Evolutionary conservation across 2,329 filamentous ascomycete species (phyloP), one percentile per base, ranked within the genome.

Genomic region (Periconia sp.): DNA sequence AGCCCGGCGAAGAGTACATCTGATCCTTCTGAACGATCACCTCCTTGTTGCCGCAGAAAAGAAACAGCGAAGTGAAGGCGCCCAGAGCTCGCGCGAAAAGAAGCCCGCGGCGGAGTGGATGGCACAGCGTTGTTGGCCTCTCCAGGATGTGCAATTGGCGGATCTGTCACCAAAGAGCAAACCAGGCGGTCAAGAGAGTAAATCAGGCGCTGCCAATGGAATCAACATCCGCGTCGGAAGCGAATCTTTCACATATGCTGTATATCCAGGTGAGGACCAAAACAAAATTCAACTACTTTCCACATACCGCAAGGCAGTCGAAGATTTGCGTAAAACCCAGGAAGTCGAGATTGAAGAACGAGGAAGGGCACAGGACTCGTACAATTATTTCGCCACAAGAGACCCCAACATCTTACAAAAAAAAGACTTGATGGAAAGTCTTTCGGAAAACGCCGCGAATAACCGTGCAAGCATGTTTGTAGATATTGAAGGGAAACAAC

Each of bases 401-500:
- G 90, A 94, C 57, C 86, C 89, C 1, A 86, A 87, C 1, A 79
- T 92, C 20, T 79, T 92, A 41, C 88, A 91, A 66, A 92, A 92
- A 73, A 86, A 89, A 0, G 90, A 93, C 54, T 78, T 94, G 2
- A 81, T 96, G 14, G 91, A 94, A 68, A 88, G 85, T 8, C 76
- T 92, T 10, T 91, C 91, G 5, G 73, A 75, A 6, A 73, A 68
- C 1, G 85, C 87, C 57, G 86, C 89, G 64, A 91, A 91, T 68
- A 90, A 95, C 71, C 78, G 79, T 40, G 77, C 78, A 17, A 84
- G 81, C 56, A 89, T 96, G 77, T 84, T 96, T 51, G 92, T 99
- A 61, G 94, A 99, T 65, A 91, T 96, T 14, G 94, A 97, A 66
- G 94, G 94, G 46, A 96, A 96, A 66, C 92, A 97, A 73, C 91